A percentile compares a stretch with the other conserved stretches of the same genome.
phyloP scores from a whole-genome alignment of 1,284 basidiomycete species.

The Trametes sp. region DNA sequence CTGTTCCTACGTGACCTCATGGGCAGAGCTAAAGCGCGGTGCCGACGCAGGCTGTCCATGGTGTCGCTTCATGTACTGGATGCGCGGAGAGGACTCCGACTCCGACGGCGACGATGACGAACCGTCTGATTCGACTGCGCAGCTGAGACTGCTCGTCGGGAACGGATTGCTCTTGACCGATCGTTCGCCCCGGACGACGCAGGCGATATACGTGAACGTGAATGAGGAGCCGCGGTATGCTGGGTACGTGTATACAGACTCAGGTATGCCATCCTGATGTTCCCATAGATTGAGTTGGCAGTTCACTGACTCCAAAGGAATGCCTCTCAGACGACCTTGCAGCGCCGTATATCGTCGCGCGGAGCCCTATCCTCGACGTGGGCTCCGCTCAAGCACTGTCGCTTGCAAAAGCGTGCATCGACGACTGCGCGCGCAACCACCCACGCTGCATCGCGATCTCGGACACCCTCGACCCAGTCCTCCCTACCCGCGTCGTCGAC shows the following conservation, averaged over 20 bases:
- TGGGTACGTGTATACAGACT: neutral
- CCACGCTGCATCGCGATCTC: neutral
- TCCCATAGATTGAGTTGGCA: neutral
- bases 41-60: neutral
- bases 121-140: neutral
- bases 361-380: neutral
- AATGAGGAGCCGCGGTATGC: neutral
- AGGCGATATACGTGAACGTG: neutral
- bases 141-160: neutral
- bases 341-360: constrained; percentile 7
- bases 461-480: neutral
- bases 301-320: neutral
- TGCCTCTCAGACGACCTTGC: constrained; percentile 14
- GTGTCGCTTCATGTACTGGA: neutral
- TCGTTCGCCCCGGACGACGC: neutral
- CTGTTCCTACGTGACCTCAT: neutral
- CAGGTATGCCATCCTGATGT: neutral
- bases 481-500: constrained; percentile 22
- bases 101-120: too few species aligned
- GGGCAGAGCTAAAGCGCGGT: neutral
- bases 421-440: neutral
- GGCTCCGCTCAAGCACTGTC: neutral
- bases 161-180: neutral
- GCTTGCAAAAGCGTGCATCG: constrained; percentile 2
- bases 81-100: neutral